Percentiles rank a stretch among this genome's conserved stretches.
These are phyloP conservation scores for Rosa lucieae DNA, from an alignment of 306 rosid species.

Conservation along the genomic window DNA sequence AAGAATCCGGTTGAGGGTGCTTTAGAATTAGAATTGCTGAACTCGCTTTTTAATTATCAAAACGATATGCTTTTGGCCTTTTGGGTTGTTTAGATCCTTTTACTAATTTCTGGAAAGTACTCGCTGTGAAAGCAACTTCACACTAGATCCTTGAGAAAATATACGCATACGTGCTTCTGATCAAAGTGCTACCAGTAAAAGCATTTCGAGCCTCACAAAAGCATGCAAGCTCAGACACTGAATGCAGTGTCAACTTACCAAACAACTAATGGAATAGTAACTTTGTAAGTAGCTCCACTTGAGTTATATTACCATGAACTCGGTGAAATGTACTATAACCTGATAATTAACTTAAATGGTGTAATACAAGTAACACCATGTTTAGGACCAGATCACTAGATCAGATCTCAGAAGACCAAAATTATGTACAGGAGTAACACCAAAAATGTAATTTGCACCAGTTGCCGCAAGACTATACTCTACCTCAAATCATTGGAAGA, in stretches of 20 bases:
- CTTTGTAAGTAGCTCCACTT: neutral
- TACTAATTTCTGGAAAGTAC: too few species aligned
- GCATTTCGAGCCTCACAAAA: neutral
- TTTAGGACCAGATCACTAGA: neutral
- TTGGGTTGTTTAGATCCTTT: too few species aligned
- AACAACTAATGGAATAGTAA: neutral
- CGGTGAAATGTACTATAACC: neutral
- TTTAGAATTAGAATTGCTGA: neutral
- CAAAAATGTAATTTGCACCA: neutral
- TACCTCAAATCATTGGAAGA: conserved; percentile 4
- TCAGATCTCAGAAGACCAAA: neutral
- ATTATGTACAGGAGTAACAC: neutral
- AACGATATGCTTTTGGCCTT: too few species aligned
- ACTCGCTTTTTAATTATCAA: neutral
- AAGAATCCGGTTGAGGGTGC: neutral
- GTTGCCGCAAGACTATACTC: neutral
- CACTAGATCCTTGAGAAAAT: too few species aligned
- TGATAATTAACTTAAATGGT: neutral
- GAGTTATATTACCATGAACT: neutral
- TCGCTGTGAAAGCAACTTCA: neutral
- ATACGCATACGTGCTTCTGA: neutral
- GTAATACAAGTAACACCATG: neutral
- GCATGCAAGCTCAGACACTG: neutral
- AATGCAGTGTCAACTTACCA: neutral
- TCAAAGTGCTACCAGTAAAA: neutral